Conservation (phyloP, 2,329 filamentous ascomycete genomes). For the Phaeosphaeria sp. region DNA sequence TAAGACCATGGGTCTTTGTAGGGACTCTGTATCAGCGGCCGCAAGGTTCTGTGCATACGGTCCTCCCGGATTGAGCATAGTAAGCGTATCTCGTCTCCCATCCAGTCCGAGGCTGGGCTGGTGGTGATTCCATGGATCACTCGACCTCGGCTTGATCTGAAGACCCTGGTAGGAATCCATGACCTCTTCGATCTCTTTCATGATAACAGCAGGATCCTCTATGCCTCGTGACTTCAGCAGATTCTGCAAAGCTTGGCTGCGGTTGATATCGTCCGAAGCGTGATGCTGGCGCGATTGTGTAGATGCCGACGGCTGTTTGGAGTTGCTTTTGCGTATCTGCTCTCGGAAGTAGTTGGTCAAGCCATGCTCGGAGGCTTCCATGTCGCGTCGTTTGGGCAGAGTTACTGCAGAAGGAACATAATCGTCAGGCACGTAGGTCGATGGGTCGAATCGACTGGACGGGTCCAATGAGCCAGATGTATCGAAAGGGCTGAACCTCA, state of each 20-base stretch:
- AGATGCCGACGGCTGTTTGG: conserved; percentile 9
- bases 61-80: conserved; percentile 22
- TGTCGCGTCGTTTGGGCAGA: conserved; percentile 15
- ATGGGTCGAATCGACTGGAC: not conserved
- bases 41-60: conserved; percentile 12
- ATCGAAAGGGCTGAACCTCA: conserved; percentile 18
- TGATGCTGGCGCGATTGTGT: conserved; percentile 4
- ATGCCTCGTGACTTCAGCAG: conserved; percentile 22
- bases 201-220: conserved; percentile 29
- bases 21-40: conserved; percentile 13
- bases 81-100: conserved; percentile 26
- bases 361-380: conserved; percentile 21
- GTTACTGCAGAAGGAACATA: conserved; percentile 28
- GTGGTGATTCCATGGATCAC: conserved; percentile 6
- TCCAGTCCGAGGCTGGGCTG: conserved; percentile 5
- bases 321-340: conserved; percentile 19
- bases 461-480: too few species aligned
- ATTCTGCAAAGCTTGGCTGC: conserved; percentile 32
- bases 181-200: conserved; percentile 45
- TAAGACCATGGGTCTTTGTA: conserved; percentile 20
- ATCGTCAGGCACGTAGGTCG: not conserved
- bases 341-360: conserved; percentile 32
- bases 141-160: conserved; percentile 2
- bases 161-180: conserved; percentile 40
- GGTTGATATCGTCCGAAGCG: conserved; percentile 17